These are phyloP conservation scores for Oryza nivara DNA, from an alignment of 176 grass and related monocot genomes.

Conservation along the genomic window DNA sequence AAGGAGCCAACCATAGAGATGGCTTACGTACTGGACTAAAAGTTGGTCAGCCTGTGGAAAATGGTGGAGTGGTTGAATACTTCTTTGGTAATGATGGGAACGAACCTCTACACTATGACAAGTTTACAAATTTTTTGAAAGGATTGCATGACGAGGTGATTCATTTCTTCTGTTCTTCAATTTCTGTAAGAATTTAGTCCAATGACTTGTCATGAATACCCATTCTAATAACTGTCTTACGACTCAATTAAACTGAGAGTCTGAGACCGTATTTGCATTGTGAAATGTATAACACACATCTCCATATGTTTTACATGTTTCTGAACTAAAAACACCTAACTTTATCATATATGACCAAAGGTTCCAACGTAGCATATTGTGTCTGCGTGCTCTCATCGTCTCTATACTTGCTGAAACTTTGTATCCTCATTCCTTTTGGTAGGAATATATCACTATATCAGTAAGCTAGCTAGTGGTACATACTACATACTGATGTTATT, in stretches of 20 bases:
- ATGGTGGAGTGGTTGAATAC: constrained; percentile 79
- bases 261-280: constrained; percentile 3
- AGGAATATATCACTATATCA: neutral
- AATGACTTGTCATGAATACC: neutral
- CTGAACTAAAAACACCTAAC: neutral
- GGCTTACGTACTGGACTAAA: constrained; percentile 82
- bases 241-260: neutral
- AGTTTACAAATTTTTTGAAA: constrained; percentile 78
- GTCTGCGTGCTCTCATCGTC: neutral
- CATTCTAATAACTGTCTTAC: neutral
- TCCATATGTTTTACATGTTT: constrained; percentile 1
- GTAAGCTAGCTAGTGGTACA: neutral
- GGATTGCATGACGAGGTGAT: constrained; percentile 82
- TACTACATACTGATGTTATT: neutral
- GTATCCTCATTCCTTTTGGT: neutral
- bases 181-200: neutral
- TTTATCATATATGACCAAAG: neutral
- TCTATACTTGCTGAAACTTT: constrained; percentile 14
- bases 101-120: constrained; percentile 65
- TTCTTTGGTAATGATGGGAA: constrained; percentile 91
- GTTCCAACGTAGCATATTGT: neutral
- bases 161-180: constrained; percentile 23
- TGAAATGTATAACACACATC: constrained; percentile 2
- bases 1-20: constrained; percentile 82
- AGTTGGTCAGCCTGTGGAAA: constrained; percentile 68